These are phyloP conservation scores for Hypholoma fasciculare DNA, from an alignment of 768 basidiomycete species.

Conservation along the genomic window DNA sequence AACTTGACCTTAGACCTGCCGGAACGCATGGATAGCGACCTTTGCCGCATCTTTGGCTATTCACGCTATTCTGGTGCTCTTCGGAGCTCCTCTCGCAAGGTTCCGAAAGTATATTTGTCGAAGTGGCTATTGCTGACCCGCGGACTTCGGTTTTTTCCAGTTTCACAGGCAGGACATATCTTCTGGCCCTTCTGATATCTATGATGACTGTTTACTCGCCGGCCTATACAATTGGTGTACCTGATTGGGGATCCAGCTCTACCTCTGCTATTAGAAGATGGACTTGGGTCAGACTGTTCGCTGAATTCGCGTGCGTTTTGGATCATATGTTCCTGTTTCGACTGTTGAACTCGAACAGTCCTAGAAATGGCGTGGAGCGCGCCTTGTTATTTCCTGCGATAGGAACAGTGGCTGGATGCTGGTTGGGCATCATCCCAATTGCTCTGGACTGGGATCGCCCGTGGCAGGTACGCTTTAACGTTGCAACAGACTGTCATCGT, in stretches of 20 bases:
- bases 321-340: slow-evolving; percentile 1
- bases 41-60: slow-evolving; percentile 44
- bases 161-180: slow-evolving; percentile 52
- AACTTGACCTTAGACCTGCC: slow-evolving; percentile 42
- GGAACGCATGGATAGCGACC: slow-evolving; percentile 54
- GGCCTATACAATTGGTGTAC: slow-evolving; percentile 67
- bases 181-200: slow-evolving; percentile 69
- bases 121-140: slow-evolving; percentile 11
- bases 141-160: slow-evolving; percentile 14
- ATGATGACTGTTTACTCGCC: slow-evolving; percentile 66
- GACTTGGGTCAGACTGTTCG: slow-evolving; percentile 80
- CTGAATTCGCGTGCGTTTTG: slow-evolving; percentile 71
- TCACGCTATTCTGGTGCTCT: slow-evolving; percentile 55
- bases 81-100: slow-evolving; percentile 76
- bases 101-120: slow-evolving; percentile 27
- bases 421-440: slow-evolving; percentile 82
- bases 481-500: neutral
- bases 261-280: slow-evolving; percentile 54
- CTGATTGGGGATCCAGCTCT: slow-evolving; percentile 43
- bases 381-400: slow-evolving; percentile 77
- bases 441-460: slow-evolving; percentile 97
- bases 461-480: slow-evolving; percentile 76
- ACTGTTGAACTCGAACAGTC: slow-evolving; percentile 32
- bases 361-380: slow-evolving; percentile 68
- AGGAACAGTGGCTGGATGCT: slow-evolving; percentile 72